These are phyloP conservation scores for Aphanomyces cochlioides DNA, from an alignment of 352 stramenopile genomes.

Conservation along the genomic window DNA sequence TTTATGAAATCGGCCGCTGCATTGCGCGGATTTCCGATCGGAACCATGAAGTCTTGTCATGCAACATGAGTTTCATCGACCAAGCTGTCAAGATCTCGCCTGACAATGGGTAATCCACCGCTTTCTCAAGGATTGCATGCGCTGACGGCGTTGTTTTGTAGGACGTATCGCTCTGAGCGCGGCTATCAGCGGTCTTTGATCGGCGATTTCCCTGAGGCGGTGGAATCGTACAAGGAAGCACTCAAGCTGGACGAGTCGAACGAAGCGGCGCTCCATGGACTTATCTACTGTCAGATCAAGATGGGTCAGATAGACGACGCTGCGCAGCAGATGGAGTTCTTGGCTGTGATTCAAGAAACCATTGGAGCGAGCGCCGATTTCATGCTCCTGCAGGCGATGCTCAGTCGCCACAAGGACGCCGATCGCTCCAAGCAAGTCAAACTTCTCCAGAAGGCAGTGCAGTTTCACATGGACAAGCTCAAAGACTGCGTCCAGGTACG, in stretches of 20 bases:
- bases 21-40: slow-evolving; percentile 61
- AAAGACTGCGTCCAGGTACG: slow-evolving; percentile 53
- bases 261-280: slow-evolving; percentile 78
- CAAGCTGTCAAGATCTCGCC: slow-evolving; percentile 60
- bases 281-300: slow-evolving; percentile 92
- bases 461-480: slow-evolving; percentile 80
- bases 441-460: slow-evolving; percentile 66
- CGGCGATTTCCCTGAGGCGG: slow-evolving; percentile 69
- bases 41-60: slow-evolving; percentile 64
- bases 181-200: slow-evolving; percentile 74
- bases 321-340: slow-evolving; percentile 89
- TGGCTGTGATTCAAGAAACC: slow-evolving; percentile 86
- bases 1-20: slow-evolving; percentile 56
- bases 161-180: slow-evolving; percentile 62
- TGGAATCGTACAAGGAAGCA: slow-evolving; percentile 84
- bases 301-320: slow-evolving; percentile 84
- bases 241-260: slow-evolving; percentile 85
- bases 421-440: slow-evolving; percentile 65
- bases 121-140: background rate
- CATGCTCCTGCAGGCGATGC: slow-evolving; percentile 78
- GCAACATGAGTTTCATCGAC: slow-evolving; percentile 62
- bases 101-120: slow-evolving; percentile 37
- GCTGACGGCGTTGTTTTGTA: background rate
- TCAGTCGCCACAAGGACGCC: slow-evolving; percentile 77
- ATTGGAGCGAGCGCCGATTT: slow-evolving; percentile 76